Evolutionary conservation across 176 grass and related monocot genomes (phyloP).

Genomic region (Lolium perenne): DNA sequence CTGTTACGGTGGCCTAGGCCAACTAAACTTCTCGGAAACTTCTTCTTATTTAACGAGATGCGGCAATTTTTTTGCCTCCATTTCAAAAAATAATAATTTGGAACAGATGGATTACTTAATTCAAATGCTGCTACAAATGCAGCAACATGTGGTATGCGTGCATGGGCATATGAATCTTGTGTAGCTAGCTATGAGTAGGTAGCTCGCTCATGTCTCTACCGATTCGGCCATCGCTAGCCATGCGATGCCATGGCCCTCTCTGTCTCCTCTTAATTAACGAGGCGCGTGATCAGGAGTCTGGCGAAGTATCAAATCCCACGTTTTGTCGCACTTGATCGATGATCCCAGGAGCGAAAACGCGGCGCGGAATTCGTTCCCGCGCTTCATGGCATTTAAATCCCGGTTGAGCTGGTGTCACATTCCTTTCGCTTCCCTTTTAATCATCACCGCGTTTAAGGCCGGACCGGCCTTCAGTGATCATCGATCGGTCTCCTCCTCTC

Average conservation of each 20-base stretch:
- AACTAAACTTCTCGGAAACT: too few species aligned
- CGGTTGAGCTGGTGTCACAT: not conserved
- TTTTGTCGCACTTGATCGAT: constrained; percentile 24
- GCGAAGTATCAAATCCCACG: constrained; percentile 33
- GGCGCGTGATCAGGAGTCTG: not conserved
- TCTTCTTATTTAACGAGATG: too few species aligned
- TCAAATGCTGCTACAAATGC: not conserved
- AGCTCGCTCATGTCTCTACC: not conserved
- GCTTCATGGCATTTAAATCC: constrained; percentile 17
- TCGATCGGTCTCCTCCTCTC: too few species aligned
- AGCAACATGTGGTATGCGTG: not conserved
- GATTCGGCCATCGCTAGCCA: not conserved
- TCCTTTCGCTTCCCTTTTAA: not conserved
- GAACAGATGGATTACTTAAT: not conserved
- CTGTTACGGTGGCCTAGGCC: too few species aligned
- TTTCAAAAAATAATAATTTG: too few species aligned
- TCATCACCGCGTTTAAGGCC: not conserved
- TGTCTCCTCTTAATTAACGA: not conserved
- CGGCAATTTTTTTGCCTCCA: too few species aligned
- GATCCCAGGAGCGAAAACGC: not conserved
- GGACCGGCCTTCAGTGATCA: too few species aligned
- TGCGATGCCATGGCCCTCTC: not conserved
- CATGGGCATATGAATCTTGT: not conserved
- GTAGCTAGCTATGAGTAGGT: not conserved
- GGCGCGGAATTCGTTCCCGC: not conserved